Evolutionary conservation across 2,329 filamentous ascomycete species (phyloP).

Genomic region (Aureobasidium vineae): DNA sequence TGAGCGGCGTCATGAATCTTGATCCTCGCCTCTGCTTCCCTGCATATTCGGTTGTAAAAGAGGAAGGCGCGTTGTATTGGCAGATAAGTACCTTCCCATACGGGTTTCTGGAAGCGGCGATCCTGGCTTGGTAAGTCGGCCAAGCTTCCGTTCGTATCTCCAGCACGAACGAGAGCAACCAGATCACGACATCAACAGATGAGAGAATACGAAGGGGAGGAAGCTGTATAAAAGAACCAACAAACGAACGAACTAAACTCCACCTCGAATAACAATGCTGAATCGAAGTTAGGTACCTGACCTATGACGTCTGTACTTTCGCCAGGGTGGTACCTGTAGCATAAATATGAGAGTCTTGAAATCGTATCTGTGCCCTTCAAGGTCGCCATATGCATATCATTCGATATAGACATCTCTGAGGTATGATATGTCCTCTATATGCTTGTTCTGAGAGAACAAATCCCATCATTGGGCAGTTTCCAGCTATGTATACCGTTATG

Average conservation of each 20-base stretch:
- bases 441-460: no score
- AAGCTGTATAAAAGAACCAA: no score
- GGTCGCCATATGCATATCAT: background rate
- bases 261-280: background rate
- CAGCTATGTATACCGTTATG: no score
- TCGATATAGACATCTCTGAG: background rate
- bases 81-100: no score
- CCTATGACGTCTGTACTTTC: background rate
- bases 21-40: background rate
- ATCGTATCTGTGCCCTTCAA: background rate
- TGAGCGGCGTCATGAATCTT: background rate
- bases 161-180: no score
- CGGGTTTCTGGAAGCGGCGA: no score
- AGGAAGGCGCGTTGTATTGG: background rate
- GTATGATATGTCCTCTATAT: no score
- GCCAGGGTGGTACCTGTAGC: background rate
- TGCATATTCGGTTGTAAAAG: conserved; percentile 3
- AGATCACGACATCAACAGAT: no score
- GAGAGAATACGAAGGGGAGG: no score
- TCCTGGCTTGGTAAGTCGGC: background rate
- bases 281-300: no score
- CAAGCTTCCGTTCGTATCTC: background rate
- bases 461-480: no score
- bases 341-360: background rate
- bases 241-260: no score